Evolutionary conservation across 176 grass and related monocot species (phyloP).

Genomic region (Urochloa ruziziensis): DNA sequence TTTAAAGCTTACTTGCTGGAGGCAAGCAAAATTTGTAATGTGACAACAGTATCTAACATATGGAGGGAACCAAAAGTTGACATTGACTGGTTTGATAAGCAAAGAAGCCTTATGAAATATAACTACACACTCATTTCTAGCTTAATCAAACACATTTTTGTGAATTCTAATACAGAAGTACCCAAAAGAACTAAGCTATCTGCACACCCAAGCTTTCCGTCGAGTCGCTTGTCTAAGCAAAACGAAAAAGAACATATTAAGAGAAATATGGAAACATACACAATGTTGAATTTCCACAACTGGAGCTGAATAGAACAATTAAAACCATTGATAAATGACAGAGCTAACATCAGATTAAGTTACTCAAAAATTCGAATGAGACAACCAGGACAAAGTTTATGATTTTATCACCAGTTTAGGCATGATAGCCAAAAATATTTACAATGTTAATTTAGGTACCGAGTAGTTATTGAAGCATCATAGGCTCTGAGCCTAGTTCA

Average conservation of each 20-base stretch:
- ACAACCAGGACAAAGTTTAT: background rate
- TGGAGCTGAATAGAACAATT: background rate
- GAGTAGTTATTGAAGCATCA: background rate
- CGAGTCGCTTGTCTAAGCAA: background rate
- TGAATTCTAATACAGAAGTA: background rate
- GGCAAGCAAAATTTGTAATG: background rate
- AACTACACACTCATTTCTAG: background rate
- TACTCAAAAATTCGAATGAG: background rate
- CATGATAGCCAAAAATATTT: background rate
- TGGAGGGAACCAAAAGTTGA: background rate
- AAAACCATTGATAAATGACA: background rate
- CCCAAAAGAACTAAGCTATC: background rate
- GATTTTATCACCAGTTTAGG: conserved; percentile 5
- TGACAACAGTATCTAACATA: background rate
- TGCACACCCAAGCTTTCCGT: background rate
- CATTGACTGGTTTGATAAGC: conserved; percentile 13
- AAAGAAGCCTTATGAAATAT: background rate
- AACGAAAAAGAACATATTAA: background rate
- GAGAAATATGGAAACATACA: background rate
- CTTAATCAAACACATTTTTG: background rate
- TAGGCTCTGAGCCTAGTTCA: background rate
- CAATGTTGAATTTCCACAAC: background rate
- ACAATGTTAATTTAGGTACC: conserved; percentile 3
- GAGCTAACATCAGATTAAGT: background rate
- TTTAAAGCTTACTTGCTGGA: background rate